Evolutionary conservation across 306 rosid species (phyloP).

Genomic region (Castanea crenata): DNA sequence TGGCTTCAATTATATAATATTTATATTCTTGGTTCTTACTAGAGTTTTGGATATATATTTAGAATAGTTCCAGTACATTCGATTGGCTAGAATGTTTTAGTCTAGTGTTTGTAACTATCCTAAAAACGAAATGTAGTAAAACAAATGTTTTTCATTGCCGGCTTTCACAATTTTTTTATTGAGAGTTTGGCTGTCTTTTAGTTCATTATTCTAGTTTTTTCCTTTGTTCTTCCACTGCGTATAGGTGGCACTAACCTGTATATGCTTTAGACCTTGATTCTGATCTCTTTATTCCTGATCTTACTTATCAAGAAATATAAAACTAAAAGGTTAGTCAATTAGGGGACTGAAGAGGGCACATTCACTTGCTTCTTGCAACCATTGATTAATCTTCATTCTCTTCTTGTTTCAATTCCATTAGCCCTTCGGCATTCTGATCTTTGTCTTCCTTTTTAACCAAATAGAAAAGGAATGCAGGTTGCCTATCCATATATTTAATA

Average conservation of each 20-base stretch:
- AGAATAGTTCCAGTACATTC: background rate
- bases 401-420: too few species aligned
- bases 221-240: conserved; percentile 2
- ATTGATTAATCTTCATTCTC: too few species aligned
- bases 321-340: too few species aligned
- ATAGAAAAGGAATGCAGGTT: background rate
- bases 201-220: conserved; percentile 26
- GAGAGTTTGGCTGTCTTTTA: conserved; percentile 10
- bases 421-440: too few species aligned
- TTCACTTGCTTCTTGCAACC: too few species aligned
- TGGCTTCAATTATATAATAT: background rate
- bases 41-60: background rate
- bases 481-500: conserved; percentile 2
- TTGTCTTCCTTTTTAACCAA: too few species aligned
- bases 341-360: too few species aligned
- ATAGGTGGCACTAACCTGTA: too few species aligned
- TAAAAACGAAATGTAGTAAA: conserved; percentile 11
- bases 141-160: conserved; percentile 45
- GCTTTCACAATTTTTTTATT: conserved; percentile 33
- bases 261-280: too few species aligned
- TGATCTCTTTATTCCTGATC: background rate
- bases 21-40: background rate
- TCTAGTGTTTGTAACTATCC: background rate
- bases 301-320: too few species aligned
- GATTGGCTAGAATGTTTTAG: background rate